Conservation (phyloP, 805 yeast genomes). For the Tetrapisispora namnaoensis region DNA sequence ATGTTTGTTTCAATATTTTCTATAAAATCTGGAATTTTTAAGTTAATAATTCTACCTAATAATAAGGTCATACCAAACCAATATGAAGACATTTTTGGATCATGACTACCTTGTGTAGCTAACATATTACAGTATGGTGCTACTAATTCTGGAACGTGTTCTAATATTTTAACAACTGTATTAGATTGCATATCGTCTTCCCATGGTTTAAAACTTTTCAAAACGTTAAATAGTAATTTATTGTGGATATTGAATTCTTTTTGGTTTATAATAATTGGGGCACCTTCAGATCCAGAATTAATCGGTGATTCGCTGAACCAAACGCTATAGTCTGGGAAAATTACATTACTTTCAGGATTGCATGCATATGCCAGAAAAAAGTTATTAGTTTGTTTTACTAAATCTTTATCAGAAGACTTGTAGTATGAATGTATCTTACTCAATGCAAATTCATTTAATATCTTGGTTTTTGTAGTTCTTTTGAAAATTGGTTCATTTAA, state of each 20-base stretch:
- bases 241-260: slow-evolving; percentile 54
- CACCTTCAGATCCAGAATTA: slow-evolving; percentile 27
- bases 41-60: slow-evolving; percentile 46
- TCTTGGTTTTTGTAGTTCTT: slow-evolving; percentile 59
- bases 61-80: slow-evolving; percentile 71
- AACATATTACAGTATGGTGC: slow-evolving; percentile 58
- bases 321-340: slow-evolving; percentile 37
- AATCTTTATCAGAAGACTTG: slow-evolving; percentile 28
- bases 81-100: slow-evolving; percentile 69
- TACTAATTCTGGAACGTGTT: slow-evolving; percentile 54
- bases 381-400: slow-evolving; percentile 33
- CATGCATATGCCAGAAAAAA: slow-evolving; percentile 43
- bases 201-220: slow-evolving; percentile 71
- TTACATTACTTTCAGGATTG: slow-evolving; percentile 40
- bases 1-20: slow-evolving; percentile 20
- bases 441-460: slow-evolving; percentile 70
- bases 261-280: slow-evolving; percentile 37
- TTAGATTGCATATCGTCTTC: slow-evolving; percentile 57
- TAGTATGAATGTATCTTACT: slow-evolving; percentile 47
- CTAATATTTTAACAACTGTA: slow-evolving; percentile 42
- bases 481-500: slow-evolving; percentile 51
- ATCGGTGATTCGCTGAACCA: slow-evolving; percentile 36
- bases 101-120: slow-evolving; percentile 59
- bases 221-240: slow-evolving; percentile 50
- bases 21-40: slow-evolving; percentile 42